phyloP scores from a whole-genome alignment of 2,329 filamentous ascomycete species.

The Hawksworthiomyces lignivorus region DNA sequence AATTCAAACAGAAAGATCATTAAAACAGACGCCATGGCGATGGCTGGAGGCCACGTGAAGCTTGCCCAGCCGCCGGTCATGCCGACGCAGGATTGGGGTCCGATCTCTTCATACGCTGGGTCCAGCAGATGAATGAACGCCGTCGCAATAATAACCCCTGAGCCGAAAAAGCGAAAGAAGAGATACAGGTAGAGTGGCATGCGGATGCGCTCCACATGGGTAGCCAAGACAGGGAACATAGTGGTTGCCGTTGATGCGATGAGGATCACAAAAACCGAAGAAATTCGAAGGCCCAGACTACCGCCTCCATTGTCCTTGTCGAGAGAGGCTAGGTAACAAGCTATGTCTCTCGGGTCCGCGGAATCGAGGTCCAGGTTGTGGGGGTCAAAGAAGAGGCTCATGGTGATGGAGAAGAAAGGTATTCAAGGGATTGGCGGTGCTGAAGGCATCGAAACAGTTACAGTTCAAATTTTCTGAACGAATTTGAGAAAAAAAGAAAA shows the following conservation, averaged over 20 bases:
- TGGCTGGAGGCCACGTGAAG: constrained; percentile 79
- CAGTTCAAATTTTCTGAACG: too few relatives aligned
- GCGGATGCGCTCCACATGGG: constrained; percentile 44
- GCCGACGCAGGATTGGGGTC: constrained; percentile 28
- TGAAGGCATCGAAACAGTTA: too few relatives aligned
- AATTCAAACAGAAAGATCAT: constrained; percentile 83
- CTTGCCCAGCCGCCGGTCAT: constrained; percentile 46
- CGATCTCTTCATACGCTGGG: constrained; percentile 67
- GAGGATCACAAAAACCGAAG: constrained; percentile 67
- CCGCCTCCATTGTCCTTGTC: constrained; percentile 45
- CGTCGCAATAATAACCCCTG: constrained; percentile 85
- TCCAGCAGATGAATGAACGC: constrained; percentile 83
- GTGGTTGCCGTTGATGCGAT: constrained; percentile 52
- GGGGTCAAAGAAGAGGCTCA: constrained; percentile 24
- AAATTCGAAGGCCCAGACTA: constrained; percentile 56
- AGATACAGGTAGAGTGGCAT: constrained; percentile 63
- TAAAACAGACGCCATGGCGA: constrained; percentile 78
- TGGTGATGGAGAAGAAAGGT: not conserved
- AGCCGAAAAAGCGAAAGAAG: constrained; percentile 82
- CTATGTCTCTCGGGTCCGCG: constrained; percentile 32
- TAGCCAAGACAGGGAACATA: constrained; percentile 59
- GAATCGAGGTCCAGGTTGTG: constrained; percentile 33
- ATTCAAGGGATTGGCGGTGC: too few relatives aligned
- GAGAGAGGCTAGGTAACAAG: constrained; percentile 38
- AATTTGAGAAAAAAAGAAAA: too few relatives aligned